Conservation (phyloP, 1,284 basidiomycete genomes). For the Heliocybe sulcata region DNA sequence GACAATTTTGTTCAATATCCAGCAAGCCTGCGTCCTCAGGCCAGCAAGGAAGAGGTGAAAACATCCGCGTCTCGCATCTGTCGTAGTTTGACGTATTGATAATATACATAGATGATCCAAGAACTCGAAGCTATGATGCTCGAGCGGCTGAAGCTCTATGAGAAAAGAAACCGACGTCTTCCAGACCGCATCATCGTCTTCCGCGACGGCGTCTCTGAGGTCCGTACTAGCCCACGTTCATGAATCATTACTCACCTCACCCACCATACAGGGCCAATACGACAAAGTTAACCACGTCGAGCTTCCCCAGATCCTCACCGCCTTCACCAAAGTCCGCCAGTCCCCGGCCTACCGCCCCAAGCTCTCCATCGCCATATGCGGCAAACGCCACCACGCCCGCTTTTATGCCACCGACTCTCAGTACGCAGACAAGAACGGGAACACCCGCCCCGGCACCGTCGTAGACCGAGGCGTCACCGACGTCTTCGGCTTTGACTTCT, state of each 20-base stretch:
- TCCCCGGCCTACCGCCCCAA: conserved; percentile 46
- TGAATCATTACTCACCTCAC: background rate
- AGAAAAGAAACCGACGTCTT: conserved; percentile 40
- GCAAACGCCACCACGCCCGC: conserved; percentile 73
- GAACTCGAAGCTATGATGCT: conserved; percentile 59
- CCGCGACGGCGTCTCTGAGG: conserved; percentile 73
- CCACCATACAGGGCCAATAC: conserved; percentile 52
- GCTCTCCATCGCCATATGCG: conserved; percentile 68
- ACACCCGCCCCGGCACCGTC: conserved; percentile 68
- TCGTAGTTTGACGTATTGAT: background rate
- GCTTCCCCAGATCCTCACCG: conserved; percentile 44
- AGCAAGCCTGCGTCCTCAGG: conserved; percentile 56
- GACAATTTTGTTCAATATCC: conserved; percentile 64
- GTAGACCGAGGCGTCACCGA: conserved; percentile 69
- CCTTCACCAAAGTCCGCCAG: conserved; percentile 46
- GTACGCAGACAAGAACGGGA: conserved; percentile 53
- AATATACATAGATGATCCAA: conserved; percentile 48
- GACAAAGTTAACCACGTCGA: conserved; percentile 50
- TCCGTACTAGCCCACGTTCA: conserved; percentile 19
- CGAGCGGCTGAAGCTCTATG: conserved; percentile 56
- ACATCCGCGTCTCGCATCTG: background rate
- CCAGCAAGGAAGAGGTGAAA: conserved; percentile 61
- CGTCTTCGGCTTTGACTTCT: conserved; percentile 71
- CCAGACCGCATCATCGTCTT: conserved; percentile 65
- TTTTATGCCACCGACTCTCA: conserved; percentile 47